Base-by-base conservation (phyloP, 352 stramenopile genomes). In the Globisporangium nodosum region DNA sequence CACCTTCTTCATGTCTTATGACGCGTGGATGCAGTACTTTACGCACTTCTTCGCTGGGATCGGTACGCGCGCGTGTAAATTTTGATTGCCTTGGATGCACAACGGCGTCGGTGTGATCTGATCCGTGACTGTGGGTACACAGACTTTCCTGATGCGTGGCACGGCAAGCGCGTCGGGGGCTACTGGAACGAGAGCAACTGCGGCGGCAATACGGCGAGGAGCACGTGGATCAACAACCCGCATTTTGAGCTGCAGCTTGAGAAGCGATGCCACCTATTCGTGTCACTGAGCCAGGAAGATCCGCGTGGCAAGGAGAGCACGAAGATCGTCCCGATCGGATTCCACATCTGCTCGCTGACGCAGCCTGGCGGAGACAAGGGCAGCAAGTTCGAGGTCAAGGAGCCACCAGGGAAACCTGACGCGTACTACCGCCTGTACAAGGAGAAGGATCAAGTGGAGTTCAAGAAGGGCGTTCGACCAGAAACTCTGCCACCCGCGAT, bases 1-100 rank as follows among this genome's bases (percentile, higher is more conserved):
- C 3, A 96, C 88, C 2, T 97, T 97, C 56, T 97, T 97, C 72
- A 97, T 97, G 86, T 74, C 76, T 15, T 97, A 73, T 58, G 78
- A 90, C 27, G 89, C 87, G 2, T 97, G 87, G 87, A 86, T 83
- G 65, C 64, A 83, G 53, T 84, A 90, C 52, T 97, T 95, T 61
- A 97, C 87, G 0, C 85, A 96, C 45, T 92, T 97, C 46, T 97
- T 97, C 52, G 80, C 91, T 21, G 88, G 85, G 20, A 90, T 97
- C 16, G 87, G 85, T 94, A 68, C 16, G 73, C 49, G 18, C 5
- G 56, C 8, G 3, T 37, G 6, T 24, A 31, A 56, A n/a, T 15
- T 21, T 42, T 43, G 1, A 21, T 45, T 30, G 8, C 0, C 15
- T 53, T 40, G 21, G 20, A 11, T 48, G 15, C 7, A 27, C 43